phyloP scores from a whole-genome alignment of 2,329 filamentous ascomycete species.

The Aaosphaeria pasadenensis region DNA sequence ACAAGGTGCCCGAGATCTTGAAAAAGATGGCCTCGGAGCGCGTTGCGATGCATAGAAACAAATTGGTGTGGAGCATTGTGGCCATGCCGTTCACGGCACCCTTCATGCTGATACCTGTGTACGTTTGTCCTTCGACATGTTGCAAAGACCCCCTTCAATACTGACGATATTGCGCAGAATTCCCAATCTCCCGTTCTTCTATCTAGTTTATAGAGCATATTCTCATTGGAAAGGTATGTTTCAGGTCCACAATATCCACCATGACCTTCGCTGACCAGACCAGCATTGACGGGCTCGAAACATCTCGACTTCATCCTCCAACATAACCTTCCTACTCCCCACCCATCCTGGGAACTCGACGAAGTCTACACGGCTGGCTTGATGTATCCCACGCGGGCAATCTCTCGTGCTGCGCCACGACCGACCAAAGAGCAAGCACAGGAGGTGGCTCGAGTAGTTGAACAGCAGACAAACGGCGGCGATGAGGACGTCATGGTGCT shows the following conservation, averaged over 20 bases:
- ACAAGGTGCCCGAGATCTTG: slow-evolving; percentile 64
- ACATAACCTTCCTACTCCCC: slow-evolving; percentile 65
- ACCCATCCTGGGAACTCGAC: slow-evolving; percentile 69
- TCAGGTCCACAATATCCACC: neutral
- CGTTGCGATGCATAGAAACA: slow-evolving; percentile 71
- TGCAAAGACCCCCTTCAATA: slow-evolving; percentile 1
- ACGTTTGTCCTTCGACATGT: slow-evolving; percentile 39
- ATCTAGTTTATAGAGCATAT: slow-evolving; percentile 80
- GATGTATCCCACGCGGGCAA: slow-evolving; percentile 41
- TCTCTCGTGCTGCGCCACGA: slow-evolving; percentile 36
- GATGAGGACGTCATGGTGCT: slow-evolving; percentile 49
- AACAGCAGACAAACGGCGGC: slow-evolving; percentile 39
- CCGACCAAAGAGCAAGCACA: slow-evolving; percentile 38
- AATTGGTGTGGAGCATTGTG: slow-evolving; percentile 75
- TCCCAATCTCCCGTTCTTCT: slow-evolving; percentile 96
- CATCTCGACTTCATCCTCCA: slow-evolving; percentile 79
- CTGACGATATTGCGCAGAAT: slow-evolving; percentile 53
- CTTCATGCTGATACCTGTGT: slow-evolving; percentile 82
- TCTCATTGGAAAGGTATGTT: slow-evolving; percentile 33
- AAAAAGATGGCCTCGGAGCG: slow-evolving; percentile 73
- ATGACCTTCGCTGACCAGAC: neutral
- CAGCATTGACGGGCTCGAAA: slow-evolving; percentile 75
- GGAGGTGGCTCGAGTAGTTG: slow-evolving; percentile 36
- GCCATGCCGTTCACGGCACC: slow-evolving; percentile 69
- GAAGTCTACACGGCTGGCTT: slow-evolving; percentile 63